Percentiles rank a stretch among this genome's conserved stretches.
These are phyloP conservation scores for Coniferiporia weirii DNA, from an alignment of 1,284 basidiomycete genomes.

Conservation along the genomic window DNA sequence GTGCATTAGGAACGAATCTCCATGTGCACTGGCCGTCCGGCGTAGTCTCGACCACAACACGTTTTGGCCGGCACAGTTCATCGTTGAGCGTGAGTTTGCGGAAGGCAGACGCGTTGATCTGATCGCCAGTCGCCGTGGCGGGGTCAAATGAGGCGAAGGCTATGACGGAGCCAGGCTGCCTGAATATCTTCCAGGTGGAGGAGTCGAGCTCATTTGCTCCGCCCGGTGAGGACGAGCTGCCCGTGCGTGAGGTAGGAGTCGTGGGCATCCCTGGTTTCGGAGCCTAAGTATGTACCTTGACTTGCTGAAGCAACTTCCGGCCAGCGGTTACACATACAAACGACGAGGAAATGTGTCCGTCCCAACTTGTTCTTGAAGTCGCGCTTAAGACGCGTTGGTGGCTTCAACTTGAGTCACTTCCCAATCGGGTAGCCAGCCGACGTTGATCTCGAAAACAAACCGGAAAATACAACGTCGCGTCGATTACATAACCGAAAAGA, in stretches of 20 bases:
- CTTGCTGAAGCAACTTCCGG: neutral
- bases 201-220: neutral
- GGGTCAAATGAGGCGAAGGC: conserved; percentile 69
- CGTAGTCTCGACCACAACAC: conserved; percentile 62
- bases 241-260: neutral
- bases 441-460: no score
- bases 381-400: neutral
- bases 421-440: neutral
- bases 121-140: conserved; percentile 46
- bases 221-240: neutral
- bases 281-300: neutral
- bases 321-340: neutral
- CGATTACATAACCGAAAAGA: no score
- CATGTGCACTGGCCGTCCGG: conserved; percentile 50
- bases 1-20: conserved; percentile 71
- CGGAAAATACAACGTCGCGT: no score
- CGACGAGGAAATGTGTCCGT: neutral
- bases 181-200: neutral
- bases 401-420: neutral
- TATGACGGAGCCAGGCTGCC: conserved; percentile 46
- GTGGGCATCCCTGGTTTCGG: neutral
- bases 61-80: conserved; percentile 51
- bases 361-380: neutral
- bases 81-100: conserved; percentile 40
- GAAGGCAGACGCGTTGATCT: conserved; percentile 28